Base-by-base conservation (phyloP, 140 eudicot genomes). In the Oenanthe javanica region DNA sequence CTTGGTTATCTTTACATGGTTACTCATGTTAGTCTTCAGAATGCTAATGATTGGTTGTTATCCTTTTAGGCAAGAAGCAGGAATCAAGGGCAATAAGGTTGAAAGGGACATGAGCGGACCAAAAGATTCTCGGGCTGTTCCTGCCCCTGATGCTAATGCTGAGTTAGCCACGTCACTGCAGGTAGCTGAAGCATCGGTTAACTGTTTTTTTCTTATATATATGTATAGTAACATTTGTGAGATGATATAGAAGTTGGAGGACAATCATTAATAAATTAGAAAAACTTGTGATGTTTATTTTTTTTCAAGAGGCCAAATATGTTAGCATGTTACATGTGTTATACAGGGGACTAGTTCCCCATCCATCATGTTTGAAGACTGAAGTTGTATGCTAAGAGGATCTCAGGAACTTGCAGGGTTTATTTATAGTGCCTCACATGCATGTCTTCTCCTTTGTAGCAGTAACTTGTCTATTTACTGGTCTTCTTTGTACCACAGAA, bases 61-160 rank as follows among this genome's bases (percentile, higher is more conserved):
- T 31, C 73, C 25, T 67, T 82, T 71, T 76, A 93, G 97, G 85
- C 87, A 87, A 83, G 88, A 89, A 72, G 85, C 86, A 46, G 91
- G 82, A 72, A 67, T 57, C 70, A 85, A 80, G 76, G 88, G 79
- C n/a, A 84, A 84, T 66, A 85, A 50, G 83, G 71, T 73, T 54
- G 90, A 91, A 16, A 75, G 52, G 25, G 90, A 82, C 77, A 76
- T 43, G 45, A 85, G 76, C 81, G 84, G 89, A 87, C 70, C 86
- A 54, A 87, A 84, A 75, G 92, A 86, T 63, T 49, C 85, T 48
- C 86, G 77, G 75, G 87, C 85, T 59, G 85, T 81, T 83, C 84
- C 88, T 78, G 88, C 89, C 54, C 91, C 87, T 5, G 87, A 88
- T 82, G 90, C 91, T 67, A 88, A 88, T 83, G 88, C 93, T 47